A percentile compares a stretch with the other conserved stretches of the same genome.
These are phyloP conservation scores for Santalum album DNA, from an alignment of 164 flowering plant species.

Conservation along the genomic window DNA sequence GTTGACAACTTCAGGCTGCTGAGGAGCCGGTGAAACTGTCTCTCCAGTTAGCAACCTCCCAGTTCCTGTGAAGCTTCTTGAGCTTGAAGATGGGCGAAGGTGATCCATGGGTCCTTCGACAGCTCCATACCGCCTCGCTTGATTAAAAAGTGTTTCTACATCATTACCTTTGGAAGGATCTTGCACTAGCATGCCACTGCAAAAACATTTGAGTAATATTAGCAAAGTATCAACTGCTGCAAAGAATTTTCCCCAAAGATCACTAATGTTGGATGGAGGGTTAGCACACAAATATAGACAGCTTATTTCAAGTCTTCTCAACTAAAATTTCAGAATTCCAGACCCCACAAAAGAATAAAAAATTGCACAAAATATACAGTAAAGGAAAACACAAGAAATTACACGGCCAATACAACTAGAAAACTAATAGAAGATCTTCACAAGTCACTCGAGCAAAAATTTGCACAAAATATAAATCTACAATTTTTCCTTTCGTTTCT, in stretches of 20 bases:
- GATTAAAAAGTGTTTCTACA: conserved; percentile 39
- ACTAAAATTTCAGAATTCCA: not conserved
- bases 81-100: conserved; percentile 37
- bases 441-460: too few species aligned
- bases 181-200: conserved; percentile 55
- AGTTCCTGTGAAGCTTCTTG: conserved; percentile 70
- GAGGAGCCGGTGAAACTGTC: conserved; percentile 41
- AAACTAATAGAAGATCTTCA: too few species aligned
- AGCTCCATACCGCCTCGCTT: conserved; percentile 34
- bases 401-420: too few species aligned
- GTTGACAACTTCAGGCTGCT: conserved; percentile 39
- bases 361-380: too few species aligned
- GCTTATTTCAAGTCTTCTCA: not conserved
- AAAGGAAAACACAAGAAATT: too few species aligned
- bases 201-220: conserved; percentile 1
- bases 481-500: too few species aligned
- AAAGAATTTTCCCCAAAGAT: not conserved
- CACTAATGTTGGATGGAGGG: too few species aligned
- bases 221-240: not conserved
- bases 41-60: conserved; percentile 73
- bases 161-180: conserved; percentile 31
- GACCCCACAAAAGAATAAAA: too few species aligned
- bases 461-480: too few species aligned
- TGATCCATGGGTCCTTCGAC: conserved; percentile 24
- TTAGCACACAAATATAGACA: not conserved